phyloP scores from a whole-genome alignment of 805 yeast genomes.

The Candida fluviatilis region DNA sequence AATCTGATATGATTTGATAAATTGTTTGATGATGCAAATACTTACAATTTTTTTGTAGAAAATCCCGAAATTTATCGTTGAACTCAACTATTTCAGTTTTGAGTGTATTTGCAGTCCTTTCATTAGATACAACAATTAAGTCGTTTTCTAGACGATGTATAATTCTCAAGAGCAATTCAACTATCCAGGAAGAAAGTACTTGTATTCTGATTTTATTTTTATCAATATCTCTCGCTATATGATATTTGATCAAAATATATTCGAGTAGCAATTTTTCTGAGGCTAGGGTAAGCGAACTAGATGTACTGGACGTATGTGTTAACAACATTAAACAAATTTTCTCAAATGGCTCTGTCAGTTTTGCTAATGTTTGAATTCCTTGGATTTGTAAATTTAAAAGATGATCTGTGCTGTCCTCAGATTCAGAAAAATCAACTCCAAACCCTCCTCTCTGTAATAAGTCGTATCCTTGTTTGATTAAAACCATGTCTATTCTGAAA shows the following conservation, averaged over 20 bases:
- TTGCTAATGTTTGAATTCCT: conserved; percentile 47
- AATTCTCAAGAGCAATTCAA: conserved; percentile 51
- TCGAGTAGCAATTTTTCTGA: conserved; percentile 28
- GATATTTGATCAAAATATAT: conserved; percentile 30
- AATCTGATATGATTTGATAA: conserved; percentile 65
- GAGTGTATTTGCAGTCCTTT: neutral
- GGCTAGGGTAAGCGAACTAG: conserved; percentile 7
- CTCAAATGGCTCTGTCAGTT: conserved; percentile 65
- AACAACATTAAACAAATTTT: conserved; percentile 54
- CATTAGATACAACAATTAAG: conserved; percentile 2
- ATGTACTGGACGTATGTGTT: conserved; percentile 8
- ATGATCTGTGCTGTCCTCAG: conserved; percentile 11
- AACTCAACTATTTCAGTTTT: neutral
- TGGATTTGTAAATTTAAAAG: conserved; percentile 29
- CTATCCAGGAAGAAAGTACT: conserved; percentile 62
- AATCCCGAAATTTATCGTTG: conserved; percentile 33
- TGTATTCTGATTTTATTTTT: conserved; percentile 31
- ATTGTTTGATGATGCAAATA: conserved; percentile 62
- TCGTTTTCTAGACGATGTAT: conserved; percentile 40
- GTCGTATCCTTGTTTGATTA: conserved; percentile 36
- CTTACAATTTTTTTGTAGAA: conserved; percentile 46
- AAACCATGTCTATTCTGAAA: conserved; percentile 25
- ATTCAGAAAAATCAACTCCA: conserved; percentile 20
- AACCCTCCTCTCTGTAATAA: conserved; percentile 30
- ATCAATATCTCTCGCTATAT: conserved; percentile 18